Evolutionary conservation across 495 filamentous ascomycete genomes (phyloP).

Genomic region (Hypoxylon fuscum): DNA sequence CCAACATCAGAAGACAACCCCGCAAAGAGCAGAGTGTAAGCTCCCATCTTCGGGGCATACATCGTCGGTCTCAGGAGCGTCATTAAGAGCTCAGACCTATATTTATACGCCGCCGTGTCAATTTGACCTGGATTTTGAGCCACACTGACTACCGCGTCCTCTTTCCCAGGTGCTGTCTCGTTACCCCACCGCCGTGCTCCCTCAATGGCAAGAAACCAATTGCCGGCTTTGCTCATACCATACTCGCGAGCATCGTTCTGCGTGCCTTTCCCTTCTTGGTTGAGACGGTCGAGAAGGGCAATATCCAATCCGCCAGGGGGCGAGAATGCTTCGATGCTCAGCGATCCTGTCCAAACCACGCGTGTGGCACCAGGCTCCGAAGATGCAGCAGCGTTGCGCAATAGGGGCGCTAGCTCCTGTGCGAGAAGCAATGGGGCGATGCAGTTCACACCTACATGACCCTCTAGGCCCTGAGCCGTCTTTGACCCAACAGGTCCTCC

Average conservation of each 20-base stretch:
- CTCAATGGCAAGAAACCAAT: slow-evolving; percentile 45
- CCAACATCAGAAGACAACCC: slow-evolving; percentile 48
- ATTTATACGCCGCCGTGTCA: slow-evolving; percentile 27
- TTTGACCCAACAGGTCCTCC: slow-evolving; percentile 24
- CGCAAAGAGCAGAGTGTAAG: slow-evolving; percentile 55
- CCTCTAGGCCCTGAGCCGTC: slow-evolving; percentile 43
- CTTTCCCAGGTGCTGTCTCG: background rate
- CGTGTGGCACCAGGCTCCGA: slow-evolving; percentile 3
- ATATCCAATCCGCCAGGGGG: background rate
- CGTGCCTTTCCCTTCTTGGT: background rate
- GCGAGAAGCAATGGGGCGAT: slow-evolving; percentile 49
- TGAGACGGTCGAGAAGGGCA: background rate
- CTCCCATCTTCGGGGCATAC: slow-evolving; percentile 46
- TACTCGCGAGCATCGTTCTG: slow-evolving; percentile 32
- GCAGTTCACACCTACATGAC: slow-evolving; percentile 45
- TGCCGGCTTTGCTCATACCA: slow-evolving; percentile 43
- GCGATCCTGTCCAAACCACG: slow-evolving; percentile 27
- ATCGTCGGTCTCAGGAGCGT: slow-evolving; percentile 25
- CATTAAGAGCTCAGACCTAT: slow-evolving; percentile 10
- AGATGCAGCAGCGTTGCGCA: slow-evolving; percentile 24
- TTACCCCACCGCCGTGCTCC: slow-evolving; percentile 28
- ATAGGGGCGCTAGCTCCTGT: slow-evolving; percentile 51
- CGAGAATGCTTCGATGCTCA: background rate
- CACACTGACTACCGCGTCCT: slow-evolving; percentile 43
- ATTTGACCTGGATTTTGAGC: slow-evolving; percentile 50